Evolutionary conservation across 495 filamentous ascomycete species (phyloP), one percentile per base, ranked within the genome.

Genomic region (Talaromyces liani): DNA sequence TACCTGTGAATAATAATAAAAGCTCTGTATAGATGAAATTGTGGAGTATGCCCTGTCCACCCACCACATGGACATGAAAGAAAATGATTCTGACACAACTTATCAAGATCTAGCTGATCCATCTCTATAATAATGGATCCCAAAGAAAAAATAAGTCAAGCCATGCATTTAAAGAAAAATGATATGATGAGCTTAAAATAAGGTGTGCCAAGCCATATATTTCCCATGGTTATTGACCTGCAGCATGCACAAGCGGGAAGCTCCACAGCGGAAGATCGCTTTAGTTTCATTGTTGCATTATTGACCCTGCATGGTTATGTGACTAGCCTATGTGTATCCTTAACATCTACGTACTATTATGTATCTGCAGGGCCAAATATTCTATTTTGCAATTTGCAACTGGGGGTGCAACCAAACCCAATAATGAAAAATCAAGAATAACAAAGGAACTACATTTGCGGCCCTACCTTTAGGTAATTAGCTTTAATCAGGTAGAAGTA

Each of bases 121-220:
- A 39, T 47, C 41, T 47, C 16, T 47, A 6, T 47, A 2, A 5
- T 4, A 47, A 20, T 18, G 8, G 20, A 12, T 18, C 10, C 22
- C 6, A 49, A 29, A 55, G 24, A 27, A 55, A 25, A 55, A 5
- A 24, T 9, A 16, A 55, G 51, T 16, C 14, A 3, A 55, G 9
- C 54, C 25, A 29, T 33, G 3, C 25, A 57, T 57, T 27, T 2
- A 27, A 57, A 57, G 31, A 57, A 57, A 58, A 41, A 16, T 4
- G 16, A 33, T 54, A 16, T 27, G 27, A 53, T 33, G 60, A 20
- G 41, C 54, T 62, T 54, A 25, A 62, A 51, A 29, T 62, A 62
- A 62, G 27, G 24, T 62, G 10, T 24, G 60, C 60, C 60, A 62
- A 62, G 60, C 60, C 22, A 18, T 51, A 14, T 4, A 8, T 16